phyloP scores from a whole-genome alignment of 495 filamentous ascomycete genomes.

The Aspergillus affinis region DNA sequence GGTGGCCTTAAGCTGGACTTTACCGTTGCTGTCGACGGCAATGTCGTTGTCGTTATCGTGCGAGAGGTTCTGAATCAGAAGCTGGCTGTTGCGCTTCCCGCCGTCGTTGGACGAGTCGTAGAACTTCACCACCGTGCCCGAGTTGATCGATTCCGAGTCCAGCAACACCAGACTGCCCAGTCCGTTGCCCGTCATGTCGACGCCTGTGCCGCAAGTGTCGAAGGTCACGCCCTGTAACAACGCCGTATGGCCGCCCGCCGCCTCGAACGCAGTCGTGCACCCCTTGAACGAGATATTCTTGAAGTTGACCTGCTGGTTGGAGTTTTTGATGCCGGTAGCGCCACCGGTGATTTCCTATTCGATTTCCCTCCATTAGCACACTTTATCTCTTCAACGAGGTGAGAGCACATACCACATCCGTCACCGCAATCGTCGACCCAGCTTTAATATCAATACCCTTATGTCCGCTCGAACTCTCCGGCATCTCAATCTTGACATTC shows the following conservation, averaged over 20 bases:
- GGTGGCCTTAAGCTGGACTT: constrained; percentile 46
- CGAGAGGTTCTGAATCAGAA: constrained; percentile 37
- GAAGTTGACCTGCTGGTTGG: constrained; percentile 55
- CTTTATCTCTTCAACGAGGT: not conserved
- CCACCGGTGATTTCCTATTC: constrained; percentile 44
- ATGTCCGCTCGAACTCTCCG: constrained; percentile 50
- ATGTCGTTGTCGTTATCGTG: constrained; percentile 30
- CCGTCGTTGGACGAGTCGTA: constrained; percentile 42
- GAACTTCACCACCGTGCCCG: constrained; percentile 50
- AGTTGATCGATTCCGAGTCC: constrained; percentile 41
- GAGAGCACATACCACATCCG: constrained; percentile 43
- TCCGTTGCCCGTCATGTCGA: constrained; percentile 35
- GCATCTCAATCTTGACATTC: constrained; percentile 72
- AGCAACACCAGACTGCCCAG: constrained; percentile 54
- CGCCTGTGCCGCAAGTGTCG: constrained; percentile 30
- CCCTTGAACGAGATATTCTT: constrained; percentile 45
- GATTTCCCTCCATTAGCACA: constrained; percentile 25
- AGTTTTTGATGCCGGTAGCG: constrained; percentile 45
- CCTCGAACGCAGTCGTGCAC: constrained; percentile 39
- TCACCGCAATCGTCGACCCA: constrained; percentile 47
- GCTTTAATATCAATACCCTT: constrained; percentile 47
- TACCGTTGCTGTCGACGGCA: constrained; percentile 32
- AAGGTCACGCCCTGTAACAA: constrained; percentile 41
- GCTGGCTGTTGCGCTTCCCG: constrained; percentile 33
- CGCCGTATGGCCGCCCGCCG: constrained; percentile 39